Evolutionary conservation across 225 moss, liverwort and hornwort genomes (phyloP), one percentile per base, ranked within the genome.

Genomic region (Physcomitrellopsis africana): DNA sequence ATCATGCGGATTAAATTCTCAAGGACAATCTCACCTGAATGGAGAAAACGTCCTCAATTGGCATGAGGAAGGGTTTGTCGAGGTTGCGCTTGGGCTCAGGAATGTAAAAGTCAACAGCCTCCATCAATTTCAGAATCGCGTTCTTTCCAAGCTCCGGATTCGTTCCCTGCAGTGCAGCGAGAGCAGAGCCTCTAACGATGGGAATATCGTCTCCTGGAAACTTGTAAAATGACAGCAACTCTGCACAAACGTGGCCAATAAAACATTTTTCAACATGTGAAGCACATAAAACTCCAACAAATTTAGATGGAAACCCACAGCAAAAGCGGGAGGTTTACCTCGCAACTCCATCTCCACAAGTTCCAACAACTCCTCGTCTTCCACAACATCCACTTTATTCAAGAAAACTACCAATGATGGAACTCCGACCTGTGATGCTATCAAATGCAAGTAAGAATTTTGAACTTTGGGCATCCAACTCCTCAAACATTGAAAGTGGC

Each of bases 291-390:
- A 11, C 32, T 55, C 9, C 57, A 59, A 11, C 10, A 56, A 60
- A 51, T 32, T 22, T 18, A 15, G 1, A 32, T 5, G 13, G n/a
- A 52, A 24, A 44, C 12, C 53, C 22, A 51, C 17, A 70, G 43
- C 26, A 20, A 27, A 5, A 15, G 57, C 57, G 61, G 3, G 11
- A 11, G 72, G 14, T 14, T 65, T 69, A 91, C 91, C 91, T 32
- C 91, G 82, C 77, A 97, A 83, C 69, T 97, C 96, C 83, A 97
- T 91, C 73, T 97, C 94, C 9, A 97, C 96, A 12, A 97, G 91
- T 83, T 97, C 96, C 85, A 97, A 72, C 41, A 97, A 80, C 80
- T 97, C 96, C 27, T 92, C 94, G 43, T 97, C 96, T 81, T 97
- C 94, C 47, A 97, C 94, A 57, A 91, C 91, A 66, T 97, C 96